Evolutionary conservation across 805 yeast genomes (phyloP), one percentile per base, ranked within the genome.

Genomic region (Yarrowia sp.): DNA sequence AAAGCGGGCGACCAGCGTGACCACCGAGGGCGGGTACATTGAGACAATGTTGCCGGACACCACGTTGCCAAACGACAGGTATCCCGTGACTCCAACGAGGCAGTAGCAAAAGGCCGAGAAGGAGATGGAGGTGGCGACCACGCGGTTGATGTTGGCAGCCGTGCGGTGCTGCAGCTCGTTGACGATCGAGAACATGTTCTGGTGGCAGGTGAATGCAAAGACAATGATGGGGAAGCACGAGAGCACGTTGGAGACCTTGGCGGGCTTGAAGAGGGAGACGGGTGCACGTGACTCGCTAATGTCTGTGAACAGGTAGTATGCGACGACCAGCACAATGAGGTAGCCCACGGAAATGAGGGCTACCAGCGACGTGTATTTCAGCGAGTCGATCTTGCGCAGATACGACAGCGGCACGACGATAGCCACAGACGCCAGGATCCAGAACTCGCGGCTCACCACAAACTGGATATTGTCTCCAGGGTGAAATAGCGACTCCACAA

Each of bases 151-250:
- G 42, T 79, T 80, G 8, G 75, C 70, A n/a, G 84, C 79, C 0
- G 89, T 79, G 70, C 83, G 84, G 72, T 86, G 86, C 40, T 77
- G 78, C 38, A 93, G 83, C 79, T 94, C 98, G 74, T 93, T 94
- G 68, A 92, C 85, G 68, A 93, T 85, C 0, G 97, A 87, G 74
- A 91, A 92, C 92, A 91, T 91, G 79, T 94, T 94, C 77, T 94
- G 98, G 75, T 94, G 98, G 74, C 98, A 95, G 0, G 98, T 94
- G 78, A 87, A 94, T 0, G 97, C 97, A 81, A 94, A 93, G 14
- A 94, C 94, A 73, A 92, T 88, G 71, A 93, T 90, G n/a, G 98
- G 96, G 76, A 93, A 86, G 11, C 95, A 87, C 32, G 89, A 83
- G 19, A 93, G 82, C n/a, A 87, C 80, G 15, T 82, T 75, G 9